Evolutionary conservation across 78 protist genomes (phyloP), one percentile per base, ranked within the genome.

Genomic region (Dictyostelium capitatum): DNA sequence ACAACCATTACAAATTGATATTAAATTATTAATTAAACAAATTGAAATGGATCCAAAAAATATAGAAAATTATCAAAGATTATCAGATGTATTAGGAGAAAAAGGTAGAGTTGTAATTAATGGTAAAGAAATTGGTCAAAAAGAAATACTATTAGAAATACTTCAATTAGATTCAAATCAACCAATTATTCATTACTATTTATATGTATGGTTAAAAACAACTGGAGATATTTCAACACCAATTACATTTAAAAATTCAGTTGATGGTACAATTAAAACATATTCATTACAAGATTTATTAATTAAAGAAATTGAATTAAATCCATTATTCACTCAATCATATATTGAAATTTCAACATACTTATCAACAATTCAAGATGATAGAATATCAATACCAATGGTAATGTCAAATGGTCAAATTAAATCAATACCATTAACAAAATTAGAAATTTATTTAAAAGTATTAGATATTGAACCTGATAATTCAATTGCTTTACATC

Each of bases 111-210:
- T 32, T 23, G 28, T 62, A 0, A 37, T 62, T 25, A 23, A 23
- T 62, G 70, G 70, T 62, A 62, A 25, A 62, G 70, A 62, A 37
- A 62, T 62, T 11, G 70, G 70, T 25, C 70, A 62, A 62, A n/a
- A n/a, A 37, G 70, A 62, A 23, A 62, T 62, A n/a, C 28, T 62
- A 25, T 62, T 62, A 23, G 70, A 62, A 17, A 62, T 62, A 62
- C 23, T 62, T 23, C n/a, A 62, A 25, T 25, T 62, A 11, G 70
- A 62, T 4, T 37, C 70, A 25, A 62, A 62, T 25, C 70, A 62
- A 25, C 43, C 70, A 25, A 25, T 11, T 6, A 62, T 62, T 25
- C 70, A 62, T 62, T 62, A 62, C 70, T 62, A 25, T 62, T 23
- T 62, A 62, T 62, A 62, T 10, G 28, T 14, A 25, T 62, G 32